Percentiles rank a stretch among this genome's conserved stretches.
Conservation (phyloP, 768 basidiomycete genomes). For the Lactifluus subvellereus region DNA sequence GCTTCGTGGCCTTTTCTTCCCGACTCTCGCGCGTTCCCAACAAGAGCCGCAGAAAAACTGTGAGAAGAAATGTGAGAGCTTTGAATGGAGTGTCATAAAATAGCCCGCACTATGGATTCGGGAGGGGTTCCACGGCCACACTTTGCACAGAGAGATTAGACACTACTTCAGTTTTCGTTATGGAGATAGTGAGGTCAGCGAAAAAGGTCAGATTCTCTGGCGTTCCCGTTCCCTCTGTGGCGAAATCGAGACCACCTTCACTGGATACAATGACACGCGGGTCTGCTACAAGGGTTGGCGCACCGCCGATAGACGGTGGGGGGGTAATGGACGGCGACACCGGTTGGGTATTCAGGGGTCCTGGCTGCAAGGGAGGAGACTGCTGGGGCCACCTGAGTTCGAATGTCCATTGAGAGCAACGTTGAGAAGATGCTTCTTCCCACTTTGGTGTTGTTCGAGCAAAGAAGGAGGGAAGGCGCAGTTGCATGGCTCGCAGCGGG, state of each 20-base stretch:
- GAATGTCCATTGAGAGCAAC: no score
- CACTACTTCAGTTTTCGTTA: neutral
- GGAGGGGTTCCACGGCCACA: neutral
- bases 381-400: no score
- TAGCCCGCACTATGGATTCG: neutral
- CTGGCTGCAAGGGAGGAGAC: neutral
- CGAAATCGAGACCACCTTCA: constrained; percentile 11
- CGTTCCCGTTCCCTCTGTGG: neutral
- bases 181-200: neutral
- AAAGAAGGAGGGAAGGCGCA: constrained; percentile 3
- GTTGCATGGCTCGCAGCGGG: constrained; percentile 26
- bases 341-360: neutral
- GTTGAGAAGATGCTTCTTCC: constrained; percentile 1
- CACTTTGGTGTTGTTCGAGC: neutral
- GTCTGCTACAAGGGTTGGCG: neutral
- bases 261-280: constrained; percentile 5
- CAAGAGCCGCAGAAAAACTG: constrained; percentile 5
- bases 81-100: neutral
- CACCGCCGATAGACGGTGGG: neutral
- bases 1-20: neutral
- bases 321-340: no score
- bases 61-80: neutral
- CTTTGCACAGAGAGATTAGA: constrained; percentile 2
- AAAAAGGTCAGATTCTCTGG: neutral
- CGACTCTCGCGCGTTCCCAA: neutral